Evolutionary conservation across 1,284 basidiomycete genomes (phyloP).

Genomic region (Ustilago sp.): DNA sequence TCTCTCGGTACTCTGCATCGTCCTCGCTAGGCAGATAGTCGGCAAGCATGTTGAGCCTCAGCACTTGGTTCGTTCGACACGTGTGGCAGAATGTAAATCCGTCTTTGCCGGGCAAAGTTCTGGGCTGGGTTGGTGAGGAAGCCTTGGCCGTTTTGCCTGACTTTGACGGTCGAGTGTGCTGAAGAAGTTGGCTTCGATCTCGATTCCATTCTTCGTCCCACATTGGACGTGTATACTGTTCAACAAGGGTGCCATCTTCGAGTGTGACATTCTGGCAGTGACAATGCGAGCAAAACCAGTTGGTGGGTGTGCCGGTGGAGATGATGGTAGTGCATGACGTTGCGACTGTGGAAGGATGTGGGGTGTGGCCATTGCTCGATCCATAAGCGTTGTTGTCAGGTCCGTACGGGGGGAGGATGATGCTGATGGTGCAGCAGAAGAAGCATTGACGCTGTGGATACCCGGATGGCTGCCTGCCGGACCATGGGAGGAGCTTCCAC

Average conservation of each 20-base stretch:
- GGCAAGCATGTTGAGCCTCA: slow-evolving; percentile 59
- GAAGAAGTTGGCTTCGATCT: slow-evolving; percentile 30
- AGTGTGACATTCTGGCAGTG: slow-evolving; percentile 55
- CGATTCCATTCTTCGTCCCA: slow-evolving; percentile 51
- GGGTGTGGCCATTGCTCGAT: not conserved
- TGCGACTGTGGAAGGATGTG: slow-evolving; percentile 11
- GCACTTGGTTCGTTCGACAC: slow-evolving; percentile 62
- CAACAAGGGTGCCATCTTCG: slow-evolving; percentile 32
- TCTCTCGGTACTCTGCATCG: slow-evolving; percentile 38
- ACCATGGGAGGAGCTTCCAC: slow-evolving; percentile 30
- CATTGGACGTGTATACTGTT: slow-evolving; percentile 56
- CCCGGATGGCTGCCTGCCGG: slow-evolving; percentile 26
- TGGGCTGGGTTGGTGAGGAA: not conserved
- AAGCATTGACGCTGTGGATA: slow-evolving; percentile 54
- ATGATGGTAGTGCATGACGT: slow-evolving; percentile 28
- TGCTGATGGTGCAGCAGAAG: slow-evolving; percentile 54
- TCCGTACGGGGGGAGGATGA: slow-evolving; percentile 56
- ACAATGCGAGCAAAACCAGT: slow-evolving; percentile 63
- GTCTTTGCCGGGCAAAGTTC: not conserved
- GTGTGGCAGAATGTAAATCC: slow-evolving; percentile 56
- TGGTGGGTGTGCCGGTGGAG: slow-evolving; percentile 53
- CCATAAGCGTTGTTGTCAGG: not conserved
- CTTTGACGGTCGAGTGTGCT: slow-evolving; percentile 22
- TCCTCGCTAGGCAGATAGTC: slow-evolving; percentile 56
- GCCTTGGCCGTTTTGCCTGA: not conserved